Percentiles rank a stretch among this genome's conserved stretches.
phyloP scores from a whole-genome alignment of 768 basidiomycete species.

The Podaxis sp. region DNA sequence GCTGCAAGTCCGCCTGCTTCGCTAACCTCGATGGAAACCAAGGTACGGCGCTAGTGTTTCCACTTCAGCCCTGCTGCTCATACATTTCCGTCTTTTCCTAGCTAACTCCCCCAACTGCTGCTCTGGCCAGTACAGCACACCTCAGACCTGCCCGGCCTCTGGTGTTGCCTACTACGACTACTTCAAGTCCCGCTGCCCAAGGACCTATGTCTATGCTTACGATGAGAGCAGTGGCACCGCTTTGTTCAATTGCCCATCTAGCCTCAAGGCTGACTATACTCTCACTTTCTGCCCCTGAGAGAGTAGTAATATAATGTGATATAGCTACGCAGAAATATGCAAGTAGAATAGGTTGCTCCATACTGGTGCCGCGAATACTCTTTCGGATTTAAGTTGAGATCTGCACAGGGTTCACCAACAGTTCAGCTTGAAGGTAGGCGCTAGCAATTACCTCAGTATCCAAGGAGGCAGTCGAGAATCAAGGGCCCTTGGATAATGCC shows the following conservation, averaged over 20 bases:
- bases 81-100: slow-evolving; percentile 16
- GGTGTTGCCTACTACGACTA: slow-evolving; percentile 36
- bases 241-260: slow-evolving; percentile 48
- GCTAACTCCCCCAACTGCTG: slow-evolving; percentile 67
- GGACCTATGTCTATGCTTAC: slow-evolving; percentile 53
- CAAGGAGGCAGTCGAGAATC: too few species aligned
- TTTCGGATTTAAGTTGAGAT: too few species aligned
- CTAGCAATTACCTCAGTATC: too few species aligned
- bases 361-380: too few species aligned
- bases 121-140: slow-evolving; percentile 50
- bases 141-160: slow-evolving; percentile 55
- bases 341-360: not conserved
- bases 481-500: too few species aligned
- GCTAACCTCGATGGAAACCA: slow-evolving; percentile 43
- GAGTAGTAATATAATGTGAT: not conserved
- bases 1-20: slow-evolving; percentile 59
- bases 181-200: slow-evolving; percentile 44
- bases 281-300: slow-evolving; percentile 46
- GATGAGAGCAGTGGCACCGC: slow-evolving; percentile 53
- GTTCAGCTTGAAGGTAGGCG: too few species aligned
- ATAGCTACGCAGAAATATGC: not conserved
- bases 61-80: not conserved
- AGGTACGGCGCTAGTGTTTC: slow-evolving; percentile 20
- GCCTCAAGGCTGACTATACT: slow-evolving; percentile 42
- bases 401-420: too few species aligned